These are phyloP conservation scores for Leucogyrophana mollusca DNA, from an alignment of 768 basidiomycete species.

Conservation along the genomic window DNA sequence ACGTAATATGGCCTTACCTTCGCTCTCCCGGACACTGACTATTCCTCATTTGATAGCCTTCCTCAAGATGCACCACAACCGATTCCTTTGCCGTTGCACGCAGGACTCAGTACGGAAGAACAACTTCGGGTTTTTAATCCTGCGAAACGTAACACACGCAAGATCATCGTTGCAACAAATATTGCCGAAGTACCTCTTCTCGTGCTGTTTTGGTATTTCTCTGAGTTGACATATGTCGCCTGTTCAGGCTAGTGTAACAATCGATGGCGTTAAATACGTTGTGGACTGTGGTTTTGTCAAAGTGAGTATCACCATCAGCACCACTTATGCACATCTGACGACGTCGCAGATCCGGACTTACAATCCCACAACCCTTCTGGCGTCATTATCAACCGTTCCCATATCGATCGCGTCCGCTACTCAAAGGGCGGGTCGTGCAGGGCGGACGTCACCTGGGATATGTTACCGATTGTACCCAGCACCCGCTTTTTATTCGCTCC, in stretches of 20 bases:
- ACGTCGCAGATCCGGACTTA: conserved; percentile 75
- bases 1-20: conserved; percentile 40
- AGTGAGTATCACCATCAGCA: conserved; percentile 40
- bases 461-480: conserved; percentile 90
- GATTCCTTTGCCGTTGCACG: conserved; percentile 76
- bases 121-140: conserved; percentile 85
- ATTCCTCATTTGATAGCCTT: conserved; percentile 33
- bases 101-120: conserved; percentile 85
- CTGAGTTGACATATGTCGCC: not conserved
- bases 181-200: conserved; percentile 75
- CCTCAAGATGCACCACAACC: conserved; percentile 57
- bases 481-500: conserved; percentile 56
- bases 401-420: conserved; percentile 87
- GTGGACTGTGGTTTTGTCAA: conserved; percentile 96
- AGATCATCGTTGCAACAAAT: conserved; percentile 92
- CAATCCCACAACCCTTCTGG: conserved; percentile 83
- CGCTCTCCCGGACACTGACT: conserved; percentile 3
- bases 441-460: conserved; percentile 87
- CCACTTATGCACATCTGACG: not conserved
- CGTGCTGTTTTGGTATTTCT: not conserved
- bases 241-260: conserved; percentile 87
- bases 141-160: conserved; percentile 72
- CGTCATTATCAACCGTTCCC: conserved; percentile 80
- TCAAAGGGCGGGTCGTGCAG: conserved; percentile 93
- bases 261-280: conserved; percentile 93